Evolutionary conservation across 2,329 filamentous ascomycete genomes (phyloP).

Genomic region (Penicillium polonicum): DNA sequence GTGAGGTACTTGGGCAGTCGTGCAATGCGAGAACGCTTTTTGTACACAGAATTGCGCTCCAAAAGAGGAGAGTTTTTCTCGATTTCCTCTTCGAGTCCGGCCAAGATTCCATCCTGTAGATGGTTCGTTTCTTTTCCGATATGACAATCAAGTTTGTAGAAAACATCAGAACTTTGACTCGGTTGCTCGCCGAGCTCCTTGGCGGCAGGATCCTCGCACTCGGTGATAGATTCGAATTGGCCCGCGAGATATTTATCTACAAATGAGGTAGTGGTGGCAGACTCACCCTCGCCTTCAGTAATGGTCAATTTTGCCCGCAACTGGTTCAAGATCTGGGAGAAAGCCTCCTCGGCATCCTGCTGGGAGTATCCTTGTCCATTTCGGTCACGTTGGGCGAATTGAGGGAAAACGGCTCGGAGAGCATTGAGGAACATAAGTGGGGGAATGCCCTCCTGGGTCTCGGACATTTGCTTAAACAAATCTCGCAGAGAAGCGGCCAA

Average conservation of each 20-base stretch:
- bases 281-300: constrained; percentile 49
- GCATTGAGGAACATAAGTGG: constrained; percentile 80
- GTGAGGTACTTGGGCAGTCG: constrained; percentile 92
- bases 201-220: constrained; percentile 79
- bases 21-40: constrained; percentile 85
- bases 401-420: constrained; percentile 76
- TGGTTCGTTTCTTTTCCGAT: constrained; percentile 87
- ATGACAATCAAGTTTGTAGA: constrained; percentile 94
- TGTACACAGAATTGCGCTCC: constrained; percentile 77
- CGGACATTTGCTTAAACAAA: constrained; percentile 83
- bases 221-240: constrained; percentile 71
- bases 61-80: constrained; percentile 83
- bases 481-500: constrained; percentile 74
- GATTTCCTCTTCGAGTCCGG: constrained; percentile 79
- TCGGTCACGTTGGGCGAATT: constrained; percentile 87
- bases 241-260: constrained; percentile 90
- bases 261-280: constrained; percentile 63
- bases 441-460: constrained; percentile 82
- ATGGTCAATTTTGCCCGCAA: constrained; percentile 74
- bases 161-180: constrained; percentile 67
- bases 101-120: constrained; percentile 80
- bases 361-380: constrained; percentile 86
- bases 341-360: constrained; percentile 97
- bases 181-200: constrained; percentile 71
- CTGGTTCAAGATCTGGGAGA: constrained; percentile 89